Conservation (phyloP, 139 green algal genomes). For the Tetradesmus obliquus region DNA sequence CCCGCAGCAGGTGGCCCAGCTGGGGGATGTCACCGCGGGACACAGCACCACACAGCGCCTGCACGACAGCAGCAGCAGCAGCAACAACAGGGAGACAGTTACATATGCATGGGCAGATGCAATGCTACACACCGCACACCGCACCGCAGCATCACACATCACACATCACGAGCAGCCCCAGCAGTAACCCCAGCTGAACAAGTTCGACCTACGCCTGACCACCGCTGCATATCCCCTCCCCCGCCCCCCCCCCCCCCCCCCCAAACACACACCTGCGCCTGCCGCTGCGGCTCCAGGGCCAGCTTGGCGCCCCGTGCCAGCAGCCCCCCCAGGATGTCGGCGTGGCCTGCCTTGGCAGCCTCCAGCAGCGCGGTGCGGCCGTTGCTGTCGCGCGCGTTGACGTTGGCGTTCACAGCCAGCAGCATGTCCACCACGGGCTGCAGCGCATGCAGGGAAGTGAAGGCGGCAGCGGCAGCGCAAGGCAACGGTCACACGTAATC, state of each 20-base stretch:
- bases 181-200: no score
- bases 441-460: not conserved
- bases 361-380: conserved; percentile 51
- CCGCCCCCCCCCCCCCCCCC: no score
- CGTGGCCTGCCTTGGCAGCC: conserved; percentile 49
- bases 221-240: not conserved
- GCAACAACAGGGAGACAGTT: not conserved
- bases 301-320: conserved; percentile 19
- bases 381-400: conserved; percentile 48
- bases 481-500: no score
- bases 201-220: no score
- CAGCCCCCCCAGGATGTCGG: conserved; percentile 43
- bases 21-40: conserved; percentile 52
- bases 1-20: conserved; percentile 51
- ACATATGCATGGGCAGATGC: not conserved
- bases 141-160: no score
- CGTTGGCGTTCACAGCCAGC: conserved; percentile 52
- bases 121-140: no score
- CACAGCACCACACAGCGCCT: conserved; percentile 50
- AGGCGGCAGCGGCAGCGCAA: not conserved
- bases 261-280: not conserved
- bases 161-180: no score
- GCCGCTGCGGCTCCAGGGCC: not conserved
- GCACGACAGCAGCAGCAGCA: not conserved
- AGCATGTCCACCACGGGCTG: conserved; percentile 50